These are phyloP conservation scores for Teunomyces tritomae DNA, from an alignment of 805 yeast species.

Conservation along the genomic window DNA sequence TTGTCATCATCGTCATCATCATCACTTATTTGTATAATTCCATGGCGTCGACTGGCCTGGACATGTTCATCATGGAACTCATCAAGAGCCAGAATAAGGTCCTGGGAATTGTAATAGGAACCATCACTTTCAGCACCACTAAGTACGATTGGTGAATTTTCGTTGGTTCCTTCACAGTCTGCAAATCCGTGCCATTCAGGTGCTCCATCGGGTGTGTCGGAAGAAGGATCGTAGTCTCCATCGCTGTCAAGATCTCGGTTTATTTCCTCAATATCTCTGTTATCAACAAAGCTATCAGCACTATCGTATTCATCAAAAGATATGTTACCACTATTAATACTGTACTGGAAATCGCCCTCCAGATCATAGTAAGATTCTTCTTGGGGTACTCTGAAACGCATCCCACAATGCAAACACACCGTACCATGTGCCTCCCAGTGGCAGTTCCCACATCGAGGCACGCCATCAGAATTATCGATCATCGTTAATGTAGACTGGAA, in stretches of 20 bases:
- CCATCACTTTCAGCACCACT: conserved; percentile 12
- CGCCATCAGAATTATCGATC: conserved; percentile 66
- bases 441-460: conserved; percentile 70
- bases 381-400: conserved; percentile 40
- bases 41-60: conserved; percentile 12
- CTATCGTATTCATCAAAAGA: conserved; percentile 23
- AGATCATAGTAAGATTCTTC: conserved; percentile 34
- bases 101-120: conserved; percentile 12
- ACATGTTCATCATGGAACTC: conserved; percentile 19
- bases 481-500: conserved; percentile 53
- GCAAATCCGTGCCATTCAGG: conserved; percentile 21
- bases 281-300: conserved; percentile 34
- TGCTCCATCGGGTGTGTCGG: conserved; percentile 6
- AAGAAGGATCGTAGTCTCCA: conserved; percentile 14
- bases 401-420: conserved; percentile 67
- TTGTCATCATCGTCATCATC: conserved; percentile 14
- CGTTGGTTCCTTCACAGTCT: conserved; percentile 9
- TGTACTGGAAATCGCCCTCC: conserved; percentile 35
- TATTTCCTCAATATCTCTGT: conserved; percentile 20
- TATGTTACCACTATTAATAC: conserved; percentile 17
- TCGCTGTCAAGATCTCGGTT: conserved; percentile 14
- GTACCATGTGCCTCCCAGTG: conserved; percentile 77
- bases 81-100: conserved; percentile 24
- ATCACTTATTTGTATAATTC: conserved; percentile 17
- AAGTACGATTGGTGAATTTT: conserved; percentile 9